phyloP scores from a whole-genome alignment of 345 rosid species.

The Ailanthus altissimus region DNA sequence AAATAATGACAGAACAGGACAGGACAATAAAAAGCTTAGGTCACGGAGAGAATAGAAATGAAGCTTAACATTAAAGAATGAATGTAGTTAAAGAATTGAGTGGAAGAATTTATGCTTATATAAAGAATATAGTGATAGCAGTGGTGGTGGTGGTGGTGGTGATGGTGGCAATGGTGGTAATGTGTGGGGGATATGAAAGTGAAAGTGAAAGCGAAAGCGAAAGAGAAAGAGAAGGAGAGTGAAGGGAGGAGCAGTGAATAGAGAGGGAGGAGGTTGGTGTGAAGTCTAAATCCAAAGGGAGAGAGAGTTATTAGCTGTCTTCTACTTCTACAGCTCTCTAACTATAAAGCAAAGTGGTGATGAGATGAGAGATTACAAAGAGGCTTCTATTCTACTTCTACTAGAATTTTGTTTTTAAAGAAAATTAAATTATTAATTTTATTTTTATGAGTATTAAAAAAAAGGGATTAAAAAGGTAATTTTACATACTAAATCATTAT shows the following conservation, averaged over 20 bases:
- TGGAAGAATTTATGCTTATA: not conserved
- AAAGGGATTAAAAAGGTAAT: no score
- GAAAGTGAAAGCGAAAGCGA: constrained; percentile 9
- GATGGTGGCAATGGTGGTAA: not conserved
- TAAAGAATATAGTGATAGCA: constrained; percentile 13
- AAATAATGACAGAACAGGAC: not conserved
- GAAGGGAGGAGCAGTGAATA: not conserved
- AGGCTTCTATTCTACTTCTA: no score
- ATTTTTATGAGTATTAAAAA: no score
- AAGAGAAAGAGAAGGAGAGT: not conserved
- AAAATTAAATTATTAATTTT: no score
- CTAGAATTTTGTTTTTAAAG: no score
- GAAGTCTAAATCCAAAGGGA: constrained; percentile 38
- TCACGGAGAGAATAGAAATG: not conserved
- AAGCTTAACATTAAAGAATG: not conserved
- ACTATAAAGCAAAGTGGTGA: no score
- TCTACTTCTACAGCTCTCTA: constrained; percentile 32
- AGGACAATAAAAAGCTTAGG: not conserved
- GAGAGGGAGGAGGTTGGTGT: constrained; percentile 38
- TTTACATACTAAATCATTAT: no score
- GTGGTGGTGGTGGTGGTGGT: not conserved
- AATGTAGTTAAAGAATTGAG: not conserved
- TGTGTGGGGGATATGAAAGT: constrained; percentile 1
- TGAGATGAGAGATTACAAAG: no score
- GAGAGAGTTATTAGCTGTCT: constrained; percentile 69